Evolutionary conservation across 2,329 filamentous ascomycete genomes (phyloP).

Genomic region (Stagonosporopsis tanaceti): DNA sequence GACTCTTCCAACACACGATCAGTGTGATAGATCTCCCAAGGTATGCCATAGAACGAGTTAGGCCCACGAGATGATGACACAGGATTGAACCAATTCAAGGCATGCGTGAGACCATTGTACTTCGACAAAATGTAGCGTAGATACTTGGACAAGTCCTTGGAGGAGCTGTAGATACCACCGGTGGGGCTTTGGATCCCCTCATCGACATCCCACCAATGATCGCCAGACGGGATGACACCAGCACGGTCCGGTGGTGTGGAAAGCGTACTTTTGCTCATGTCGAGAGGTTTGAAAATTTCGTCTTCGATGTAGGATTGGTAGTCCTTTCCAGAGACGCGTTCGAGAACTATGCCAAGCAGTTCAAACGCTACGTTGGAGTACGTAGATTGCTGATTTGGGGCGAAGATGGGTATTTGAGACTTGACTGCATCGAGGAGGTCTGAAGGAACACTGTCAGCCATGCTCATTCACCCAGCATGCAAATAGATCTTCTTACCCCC

Average conservation of each 20-base stretch:
- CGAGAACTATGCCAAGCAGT: constrained; percentile 53
- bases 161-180: constrained; percentile 55
- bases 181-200: constrained; percentile 54
- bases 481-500: constrained; percentile 21
- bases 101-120: constrained; percentile 52
- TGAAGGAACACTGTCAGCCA: constrained; percentile 21
- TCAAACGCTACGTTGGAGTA: constrained; percentile 55
- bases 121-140: constrained; percentile 54
- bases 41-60: constrained; percentile 56
- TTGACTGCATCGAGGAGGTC: constrained; percentile 48
- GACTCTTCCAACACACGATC: constrained; percentile 49
- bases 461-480: background rate
- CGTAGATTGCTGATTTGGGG: constrained; percentile 53
- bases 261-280: constrained; percentile 42
- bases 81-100: constrained; percentile 56
- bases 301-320: constrained; percentile 51
- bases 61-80: constrained; percentile 48
- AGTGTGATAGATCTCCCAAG: constrained; percentile 58
- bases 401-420: constrained; percentile 47
- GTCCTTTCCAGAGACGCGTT: constrained; percentile 46
- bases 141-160: constrained; percentile 54
- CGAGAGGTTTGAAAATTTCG: constrained; percentile 50
- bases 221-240: constrained; percentile 50
- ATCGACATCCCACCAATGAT: constrained; percentile 53
- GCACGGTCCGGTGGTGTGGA: constrained; percentile 42